Conservation (phyloP, 352 stramenopile genomes). For the Thalassiosira exigua region DNA sequence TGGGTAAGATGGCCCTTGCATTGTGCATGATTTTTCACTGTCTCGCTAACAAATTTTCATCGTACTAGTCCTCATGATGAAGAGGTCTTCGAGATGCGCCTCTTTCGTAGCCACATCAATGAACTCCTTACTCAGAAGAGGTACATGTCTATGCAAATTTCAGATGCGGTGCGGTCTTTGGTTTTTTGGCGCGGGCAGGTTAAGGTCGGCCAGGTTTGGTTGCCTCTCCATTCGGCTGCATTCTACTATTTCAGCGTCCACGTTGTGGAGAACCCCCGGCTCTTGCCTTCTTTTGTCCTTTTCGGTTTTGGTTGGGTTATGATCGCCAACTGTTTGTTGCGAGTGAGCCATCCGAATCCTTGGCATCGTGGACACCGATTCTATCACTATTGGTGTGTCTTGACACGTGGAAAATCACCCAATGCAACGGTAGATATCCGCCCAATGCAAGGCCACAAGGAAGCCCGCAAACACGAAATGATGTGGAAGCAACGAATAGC, state of each 20-base stretch:
- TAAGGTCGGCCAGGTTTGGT: conserved; percentile 57
- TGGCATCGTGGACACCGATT: conserved; percentile 69
- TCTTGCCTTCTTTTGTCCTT: conserved; percentile 68
- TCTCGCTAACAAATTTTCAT: no score
- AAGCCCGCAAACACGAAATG: conserved; percentile 55
- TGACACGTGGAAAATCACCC: conserved; percentile 50
- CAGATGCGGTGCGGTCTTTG: conserved; percentile 64
- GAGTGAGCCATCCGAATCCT: conserved; percentile 69
- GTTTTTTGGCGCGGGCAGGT: conserved; percentile 79
- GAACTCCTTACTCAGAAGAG: conserved; percentile 71
- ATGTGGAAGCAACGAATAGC: conserved; percentile 61
- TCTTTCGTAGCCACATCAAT: conserved; percentile 74
- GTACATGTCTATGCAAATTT: conserved; percentile 54
- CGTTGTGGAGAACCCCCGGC: conserved; percentile 68
- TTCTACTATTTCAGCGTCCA: conserved; percentile 59
- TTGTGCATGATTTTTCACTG: no score
- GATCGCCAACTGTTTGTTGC: conserved; percentile 64
- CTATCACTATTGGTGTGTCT: conserved; percentile 64
- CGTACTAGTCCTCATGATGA: conserved; percentile 77
- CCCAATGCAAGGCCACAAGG: conserved; percentile 49
- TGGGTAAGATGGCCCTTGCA: no score
- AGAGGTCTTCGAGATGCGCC: conserved; percentile 63
- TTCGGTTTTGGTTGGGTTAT: conserved; percentile 72
- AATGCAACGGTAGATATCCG: conserved; percentile 13
- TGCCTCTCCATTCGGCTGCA: conserved; percentile 72